Evolutionary conservation across 2,329 filamentous ascomycete species (phyloP), one percentile per base, ranked within the genome.

Genomic region (Monosporascus sp.): DNA sequence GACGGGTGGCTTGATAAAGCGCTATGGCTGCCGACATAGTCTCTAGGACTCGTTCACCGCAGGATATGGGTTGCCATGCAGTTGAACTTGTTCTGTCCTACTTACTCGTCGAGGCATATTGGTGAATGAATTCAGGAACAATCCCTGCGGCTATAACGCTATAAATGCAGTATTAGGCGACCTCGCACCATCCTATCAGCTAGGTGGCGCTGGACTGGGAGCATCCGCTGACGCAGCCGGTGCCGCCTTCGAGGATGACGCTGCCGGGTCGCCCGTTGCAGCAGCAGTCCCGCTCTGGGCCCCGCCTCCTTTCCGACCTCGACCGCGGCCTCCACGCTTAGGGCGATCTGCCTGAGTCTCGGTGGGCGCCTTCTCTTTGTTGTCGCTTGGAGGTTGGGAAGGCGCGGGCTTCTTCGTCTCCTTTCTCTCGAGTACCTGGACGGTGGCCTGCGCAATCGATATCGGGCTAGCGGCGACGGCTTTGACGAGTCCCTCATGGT

Each of bases 391-490:
- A n/a, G 24, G 24, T 25, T 14, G 24, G 14, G 50, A 6, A 18
- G 47, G 35, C 7, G 61, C 27, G 22, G 61, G 35, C 51, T 64
- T 67, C 59, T 72, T 72, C 6, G 64, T 77, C 47, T 89, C 87
- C 68, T 89, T 90, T 48, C 88, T 82, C 72, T 96, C 92, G 24
- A 96, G 74, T 1, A 97, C 88, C 58, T 95, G 89, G 2, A 97
- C 90, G 9, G 87, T 86, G 6, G 89, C 91, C 66, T 95, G 88
- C 0, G 88, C 92, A 11, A 97, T 86, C 20, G 87, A 75, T 31
- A 97, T 80, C 0, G 89, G 90, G 64, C 90, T 95, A 14, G 88
- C 89, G 17, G 84, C 80, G 65, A 96, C 84, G 5, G 93, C 93
- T 64, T 89, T 90, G 62, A 82, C 82, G 25, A 97, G 76, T 9